Base-by-base conservation (phyloP, 257 asterid genomes). In the Marsdenia floribunda region DNA sequence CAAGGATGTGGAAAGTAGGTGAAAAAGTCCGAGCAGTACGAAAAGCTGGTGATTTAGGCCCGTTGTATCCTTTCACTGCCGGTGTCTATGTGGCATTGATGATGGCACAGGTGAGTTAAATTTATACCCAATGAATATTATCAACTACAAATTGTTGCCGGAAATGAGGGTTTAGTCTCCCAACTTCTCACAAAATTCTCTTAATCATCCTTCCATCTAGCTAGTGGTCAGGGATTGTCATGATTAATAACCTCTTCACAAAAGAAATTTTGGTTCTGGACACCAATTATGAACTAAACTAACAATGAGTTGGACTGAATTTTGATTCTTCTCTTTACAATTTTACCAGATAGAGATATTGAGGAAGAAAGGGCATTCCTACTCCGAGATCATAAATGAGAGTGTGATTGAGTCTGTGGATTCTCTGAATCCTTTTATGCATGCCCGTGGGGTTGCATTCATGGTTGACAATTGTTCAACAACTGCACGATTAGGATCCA, bases 391-490 rank as follows among this genome's bases (percentile, higher is more conserved):
- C 60, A 93, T 93, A 54, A 93, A 93, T 16, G 97, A 91, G 83
- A 93, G 97, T 26, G 93, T 93, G 71, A 91, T 93, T 0, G 97
- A 91, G 84, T 80, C 97, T 3, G 98, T 93, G 80, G 98, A 93
- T 82, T 93, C 98, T 3, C 76, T 93, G 80, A 93, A 93, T 61
- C 97, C 97, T 1, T 93, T 93, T 86, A 93, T 93, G 98, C 98
- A 93, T 1, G 97, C 98, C 10, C 93, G 97, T 44, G 97, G 98
- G n/a, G 98, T 93, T 14, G 88, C 98, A 1, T 93, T 93, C 83
- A 93, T 93, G 98, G 98, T 93, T 1, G 98, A 93, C 80, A 93
- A 93, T 81, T 93, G 98, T 75, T 93, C 98, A 44, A 93, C 98
- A 16, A 93, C 98, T 14, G 98, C 97, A 14, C 84, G 97, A 2